Evolutionary conservation across 2,329 filamentous ascomycete genomes (phyloP), one percentile per base, ranked within the genome.

Genomic region (Neonectria punicea): DNA sequence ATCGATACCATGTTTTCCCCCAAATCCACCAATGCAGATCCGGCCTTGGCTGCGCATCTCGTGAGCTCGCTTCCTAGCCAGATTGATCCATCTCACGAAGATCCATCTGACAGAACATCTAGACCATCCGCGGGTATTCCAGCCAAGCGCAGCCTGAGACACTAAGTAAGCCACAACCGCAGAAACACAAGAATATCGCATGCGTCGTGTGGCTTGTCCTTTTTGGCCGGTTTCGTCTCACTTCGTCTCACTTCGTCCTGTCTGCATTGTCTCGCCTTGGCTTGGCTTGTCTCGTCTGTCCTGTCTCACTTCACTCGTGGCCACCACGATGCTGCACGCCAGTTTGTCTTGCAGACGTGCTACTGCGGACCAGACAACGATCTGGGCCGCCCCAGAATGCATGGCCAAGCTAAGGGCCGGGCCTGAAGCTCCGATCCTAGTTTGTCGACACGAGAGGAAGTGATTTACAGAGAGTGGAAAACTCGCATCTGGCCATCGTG

Each of bases 11-110:
- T 36, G 25, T 3, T 14, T 3, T 4, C 18, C 28, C 34, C 56
- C 56, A 11, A 46, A 39, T 39, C 54, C 43, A 28, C 22, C 43
- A 50, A 41, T 58, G 36, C 47, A 59, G 36, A 53, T 53, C 56
- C 56, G 36, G 47, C 34, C 22, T 53, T 50, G 22, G 14, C 34
- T 14, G 10, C 8, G 20, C 14, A 39, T 50, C 46, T 28, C 18
- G 30, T 28, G 16, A 14, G 25, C 46, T 28, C 25, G 25, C 5
- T 13, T 14, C 25, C 44, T 28, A 16, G 44, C 44, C 44, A 28
- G 44, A 28, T 49, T 28, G 44, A 49, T 32, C 44, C 32, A 58
- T 39, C 34, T 39, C 18, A n/a, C 14, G 36, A 39, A 39, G 14
- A 39, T 28, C 25, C 14, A 50, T 32, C 47, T 28, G 22, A 9